These are phyloP conservation scores for Phytophthora ohioensis DNA, from an alignment of 352 stramenopile species.

Conservation along the genomic window DNA sequence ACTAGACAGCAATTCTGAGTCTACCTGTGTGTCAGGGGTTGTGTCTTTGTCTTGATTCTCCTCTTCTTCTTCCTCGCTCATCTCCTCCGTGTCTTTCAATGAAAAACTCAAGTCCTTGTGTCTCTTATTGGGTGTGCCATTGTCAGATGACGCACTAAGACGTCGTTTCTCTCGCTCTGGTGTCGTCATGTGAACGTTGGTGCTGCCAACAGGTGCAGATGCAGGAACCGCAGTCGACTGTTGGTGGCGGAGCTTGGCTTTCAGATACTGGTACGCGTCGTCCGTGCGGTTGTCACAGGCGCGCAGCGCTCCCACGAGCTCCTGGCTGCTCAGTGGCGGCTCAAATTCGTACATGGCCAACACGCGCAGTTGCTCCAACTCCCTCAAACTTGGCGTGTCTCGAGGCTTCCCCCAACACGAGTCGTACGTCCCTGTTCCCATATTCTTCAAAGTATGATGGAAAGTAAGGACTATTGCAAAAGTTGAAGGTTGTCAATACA, in stretches of 20 bases:
- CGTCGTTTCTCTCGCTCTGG: conserved; percentile 44
- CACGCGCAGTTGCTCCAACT: conserved; percentile 66
- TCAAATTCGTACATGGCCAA: conserved; percentile 75
- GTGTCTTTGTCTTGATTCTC: conserved; percentile 10
- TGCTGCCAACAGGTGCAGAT: conserved; percentile 10
- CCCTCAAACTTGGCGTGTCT: conserved; percentile 42
- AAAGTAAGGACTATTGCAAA: conserved; percentile 1
- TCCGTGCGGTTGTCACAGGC: conserved; percentile 52
- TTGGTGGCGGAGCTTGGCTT: conserved; percentile 39
- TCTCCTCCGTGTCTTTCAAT: conserved; percentile 18
- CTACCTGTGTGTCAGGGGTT: conserved; percentile 19
- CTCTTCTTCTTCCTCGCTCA: conserved; percentile 21
- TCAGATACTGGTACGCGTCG: conserved; percentile 64
- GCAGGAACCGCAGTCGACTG: conserved; percentile 12
- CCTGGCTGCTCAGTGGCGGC: conserved; percentile 46
- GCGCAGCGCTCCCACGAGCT: conserved; percentile 57
- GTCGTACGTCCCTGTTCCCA: conserved; percentile 25
- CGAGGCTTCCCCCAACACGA: conserved; percentile 24
- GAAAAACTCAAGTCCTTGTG: conserved; percentile 33
- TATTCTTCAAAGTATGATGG: conserved; percentile 4
- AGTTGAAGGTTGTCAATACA: background rate
- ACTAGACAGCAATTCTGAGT: background rate
- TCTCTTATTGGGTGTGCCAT: conserved; percentile 36
- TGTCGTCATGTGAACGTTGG: conserved; percentile 8
- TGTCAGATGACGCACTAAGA: conserved; percentile 26